Base-by-base conservation (phyloP, 495 filamentous ascomycete genomes). In the Bryoglossum gracile region DNA sequence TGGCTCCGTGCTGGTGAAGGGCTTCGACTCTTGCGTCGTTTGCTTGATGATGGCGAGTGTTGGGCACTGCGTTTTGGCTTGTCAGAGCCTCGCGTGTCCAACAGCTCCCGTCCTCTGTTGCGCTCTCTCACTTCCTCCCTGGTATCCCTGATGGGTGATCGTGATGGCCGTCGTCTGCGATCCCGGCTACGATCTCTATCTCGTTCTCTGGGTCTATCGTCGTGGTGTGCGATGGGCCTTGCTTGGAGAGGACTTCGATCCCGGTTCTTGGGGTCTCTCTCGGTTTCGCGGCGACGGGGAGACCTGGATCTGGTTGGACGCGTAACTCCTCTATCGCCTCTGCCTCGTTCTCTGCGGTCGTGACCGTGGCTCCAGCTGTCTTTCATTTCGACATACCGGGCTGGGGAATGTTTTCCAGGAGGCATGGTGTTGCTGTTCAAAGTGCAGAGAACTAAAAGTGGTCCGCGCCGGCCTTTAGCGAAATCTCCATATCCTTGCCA, bases 11-110 rank as follows among this genome's bases (percentile, higher is more conserved):
- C 41, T 36, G 56, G 49, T 3, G 66, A 61, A 14, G 62, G 59
- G 42, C 61, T 66, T 14, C 58, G 62, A 54, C 59, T 68, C 21
- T 66, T 67, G 18, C 57, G 65, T 24, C 69, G 66, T 59, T 70
- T 70, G 42, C 48, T 51, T 43, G 65, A 60, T 24, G 50, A 57
- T 53, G 58, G 52, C 8, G 68, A 64, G 13, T 64, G 63, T 21
- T 63, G 61, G 4, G 57, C 60, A 42, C 51, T 57, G 50, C 63
- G 64, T 59, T 60, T 49, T 50, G 61, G 36, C 61, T 56, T 38
- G 37, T 56, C 56, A 50, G 57, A 53, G 57, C 59, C 58, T 52
- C 61, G 65, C 32, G 59, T 60, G 35, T 51, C 59, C 44, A 57
- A 56, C 36, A 57, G 46, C 52, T 64, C 62, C 41, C 66, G 58